Evolutionary conservation across 176 grass and related monocot species (phyloP).

Genomic region (Phyllostachys edulis): DNA sequence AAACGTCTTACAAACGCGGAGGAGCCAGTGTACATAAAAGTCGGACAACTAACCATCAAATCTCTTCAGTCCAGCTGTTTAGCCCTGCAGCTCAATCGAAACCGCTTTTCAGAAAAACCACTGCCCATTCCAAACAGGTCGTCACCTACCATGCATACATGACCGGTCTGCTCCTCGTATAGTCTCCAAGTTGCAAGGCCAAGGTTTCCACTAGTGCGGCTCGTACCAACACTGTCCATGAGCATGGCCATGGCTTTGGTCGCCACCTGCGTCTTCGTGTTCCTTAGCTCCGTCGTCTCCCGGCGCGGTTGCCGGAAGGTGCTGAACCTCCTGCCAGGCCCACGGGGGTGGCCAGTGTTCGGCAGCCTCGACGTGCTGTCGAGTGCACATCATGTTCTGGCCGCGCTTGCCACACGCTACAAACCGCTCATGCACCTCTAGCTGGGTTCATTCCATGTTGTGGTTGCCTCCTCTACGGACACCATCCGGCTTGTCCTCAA

Average conservation of each 20-base stretch:
- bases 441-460: slow-evolving; percentile 51
- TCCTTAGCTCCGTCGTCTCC: background rate
- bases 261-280: background rate
- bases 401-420: slow-evolving; percentile 40
- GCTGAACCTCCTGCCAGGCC: background rate
- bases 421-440: slow-evolving; percentile 61
- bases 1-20: no score
- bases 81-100: no score
- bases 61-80: no score
- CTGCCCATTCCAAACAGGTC: no score
- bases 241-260: background rate
- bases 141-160: no score
- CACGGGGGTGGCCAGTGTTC: no score
- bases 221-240: background rate
- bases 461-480: slow-evolving; percentile 55
- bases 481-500: slow-evolving; percentile 60
- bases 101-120: no score
- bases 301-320: background rate
- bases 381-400: slow-evolving; percentile 47
- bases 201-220: no score
- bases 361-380: background rate
- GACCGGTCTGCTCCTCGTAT: no score
- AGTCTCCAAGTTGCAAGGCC: no score
- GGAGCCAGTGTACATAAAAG: no score
- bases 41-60: no score